These are phyloP conservation scores for Astrephomene gubernaculifera DNA, from an alignment of 139 green algal genomes.

Conservation along the genomic window DNA sequence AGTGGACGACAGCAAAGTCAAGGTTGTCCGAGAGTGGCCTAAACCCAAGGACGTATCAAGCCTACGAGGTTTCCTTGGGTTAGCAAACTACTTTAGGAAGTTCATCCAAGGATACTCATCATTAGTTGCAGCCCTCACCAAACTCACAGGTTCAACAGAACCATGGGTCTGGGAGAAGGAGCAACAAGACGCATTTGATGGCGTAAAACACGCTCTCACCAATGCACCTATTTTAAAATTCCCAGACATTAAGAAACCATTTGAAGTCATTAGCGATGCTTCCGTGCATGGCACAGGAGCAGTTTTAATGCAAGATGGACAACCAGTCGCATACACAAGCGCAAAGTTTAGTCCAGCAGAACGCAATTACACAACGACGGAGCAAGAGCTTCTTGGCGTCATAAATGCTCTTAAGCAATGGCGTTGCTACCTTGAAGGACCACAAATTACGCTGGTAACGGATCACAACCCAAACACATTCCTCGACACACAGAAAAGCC, in stretches of 20 bases:
- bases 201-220: constrained; percentile 26
- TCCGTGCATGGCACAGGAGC: constrained; percentile 45
- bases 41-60: background rate
- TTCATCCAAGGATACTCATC: constrained; percentile 59
- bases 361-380: constrained; percentile 57
- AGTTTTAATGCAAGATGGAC: constrained; percentile 52
- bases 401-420: constrained; percentile 51
- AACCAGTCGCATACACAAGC: constrained; percentile 60
- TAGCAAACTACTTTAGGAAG: constrained; percentile 58
- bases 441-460: constrained; percentile 40
- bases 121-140: constrained; percentile 52
- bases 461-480: constrained; percentile 57
- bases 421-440: constrained; percentile 59
- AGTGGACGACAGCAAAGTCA: background rate
- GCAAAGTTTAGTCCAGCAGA: constrained; percentile 53
- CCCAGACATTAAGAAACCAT: constrained; percentile 40
- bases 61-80: background rate
- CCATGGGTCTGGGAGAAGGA: background rate
- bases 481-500: background rate
- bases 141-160: constrained; percentile 13
- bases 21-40: background rate
- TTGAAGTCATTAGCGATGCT: constrained; percentile 50
- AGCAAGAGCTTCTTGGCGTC: constrained; percentile 65
- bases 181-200: constrained; percentile 18
- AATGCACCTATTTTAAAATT: constrained; percentile 36